Evolutionary conservation across 805 yeast species (phyloP).

Genomic region (Grigorovia transvaalensis): DNA sequence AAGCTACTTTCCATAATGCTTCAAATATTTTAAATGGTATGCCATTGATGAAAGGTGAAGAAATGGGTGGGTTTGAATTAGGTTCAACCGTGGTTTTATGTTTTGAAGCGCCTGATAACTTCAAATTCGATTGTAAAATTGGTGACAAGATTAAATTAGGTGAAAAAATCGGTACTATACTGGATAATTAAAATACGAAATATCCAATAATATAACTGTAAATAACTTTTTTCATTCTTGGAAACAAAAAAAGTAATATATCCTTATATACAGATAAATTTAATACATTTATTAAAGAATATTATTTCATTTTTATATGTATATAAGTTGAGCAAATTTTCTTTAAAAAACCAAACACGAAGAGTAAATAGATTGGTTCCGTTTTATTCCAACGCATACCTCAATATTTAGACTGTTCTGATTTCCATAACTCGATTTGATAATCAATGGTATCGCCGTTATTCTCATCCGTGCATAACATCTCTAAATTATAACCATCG

Average conservation of each 20-base stretch:
- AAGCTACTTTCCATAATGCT: constrained; percentile 82
- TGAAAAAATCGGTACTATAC: constrained; percentile 48
- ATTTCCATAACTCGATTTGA: constrained; percentile 21
- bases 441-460: constrained; percentile 17
- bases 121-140: constrained; percentile 54
- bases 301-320: background rate
- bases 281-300: background rate
- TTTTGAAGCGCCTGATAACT: constrained; percentile 85
- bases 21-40: constrained; percentile 69
- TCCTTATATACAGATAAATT: background rate
- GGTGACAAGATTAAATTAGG: constrained; percentile 86
- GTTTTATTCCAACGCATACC: no score
- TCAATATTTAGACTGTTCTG: background rate
- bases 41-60: constrained; percentile 85
- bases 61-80: constrained; percentile 92
- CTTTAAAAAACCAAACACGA: background rate
- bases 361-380: no score
- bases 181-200: background rate
- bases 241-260: background rate
- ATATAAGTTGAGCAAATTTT: background rate
- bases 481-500: constrained; percentile 11
- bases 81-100: constrained; percentile 96
- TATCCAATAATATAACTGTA: no score
- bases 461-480: constrained; percentile 17
- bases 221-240: background rate